These are phyloP conservation scores for Crotalaria pallida DNA, from an alignment of 306 rosid species.

Conservation along the genomic window DNA sequence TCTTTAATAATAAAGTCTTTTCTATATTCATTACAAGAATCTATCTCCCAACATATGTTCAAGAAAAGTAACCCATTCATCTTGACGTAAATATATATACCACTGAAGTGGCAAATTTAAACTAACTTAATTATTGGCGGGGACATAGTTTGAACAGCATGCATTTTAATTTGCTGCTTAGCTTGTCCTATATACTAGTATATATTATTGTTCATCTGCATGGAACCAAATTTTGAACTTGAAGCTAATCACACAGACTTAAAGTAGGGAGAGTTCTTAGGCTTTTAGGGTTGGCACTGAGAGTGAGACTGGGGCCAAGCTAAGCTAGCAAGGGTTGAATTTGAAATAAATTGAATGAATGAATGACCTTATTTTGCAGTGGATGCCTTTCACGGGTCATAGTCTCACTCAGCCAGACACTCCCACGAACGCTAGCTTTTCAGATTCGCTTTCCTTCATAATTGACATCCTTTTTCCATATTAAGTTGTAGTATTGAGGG, in stretches of 20 bases:
- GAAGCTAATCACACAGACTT: slow-evolving; percentile 15
- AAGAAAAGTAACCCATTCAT: no score
- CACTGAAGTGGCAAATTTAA: slow-evolving; percentile 20
- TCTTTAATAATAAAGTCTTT: no score
- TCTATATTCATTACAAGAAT: no score
- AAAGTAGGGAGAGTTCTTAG: slow-evolving; percentile 32
- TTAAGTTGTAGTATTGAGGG: neutral
- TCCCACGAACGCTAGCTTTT: neutral
- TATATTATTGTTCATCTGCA: slow-evolving; percentile 21
- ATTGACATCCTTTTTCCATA: neutral
- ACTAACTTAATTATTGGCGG: slow-evolving; percentile 28
- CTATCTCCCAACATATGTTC: no score
- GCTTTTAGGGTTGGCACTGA: slow-evolving; percentile 31
- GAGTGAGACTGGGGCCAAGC: slow-evolving; percentile 26
- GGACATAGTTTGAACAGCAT: slow-evolving; percentile 29
- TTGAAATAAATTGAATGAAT: slow-evolving; percentile 15
- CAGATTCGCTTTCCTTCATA: slow-evolving; percentile 14
- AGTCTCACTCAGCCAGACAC: slow-evolving; percentile 3
- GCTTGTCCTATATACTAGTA: no score
- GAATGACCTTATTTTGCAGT: slow-evolving; percentile 25
- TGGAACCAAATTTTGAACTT: slow-evolving; percentile 25
- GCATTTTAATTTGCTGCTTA: slow-evolving; percentile 28
- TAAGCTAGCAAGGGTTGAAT: slow-evolving; percentile 19
- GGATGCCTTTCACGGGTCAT: slow-evolving; percentile 13
- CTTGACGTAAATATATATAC: slow-evolving; percentile 4